Base-by-base conservation (phyloP, 768 basidiomycete genomes). In the Boletus subcaerulescens region DNA sequence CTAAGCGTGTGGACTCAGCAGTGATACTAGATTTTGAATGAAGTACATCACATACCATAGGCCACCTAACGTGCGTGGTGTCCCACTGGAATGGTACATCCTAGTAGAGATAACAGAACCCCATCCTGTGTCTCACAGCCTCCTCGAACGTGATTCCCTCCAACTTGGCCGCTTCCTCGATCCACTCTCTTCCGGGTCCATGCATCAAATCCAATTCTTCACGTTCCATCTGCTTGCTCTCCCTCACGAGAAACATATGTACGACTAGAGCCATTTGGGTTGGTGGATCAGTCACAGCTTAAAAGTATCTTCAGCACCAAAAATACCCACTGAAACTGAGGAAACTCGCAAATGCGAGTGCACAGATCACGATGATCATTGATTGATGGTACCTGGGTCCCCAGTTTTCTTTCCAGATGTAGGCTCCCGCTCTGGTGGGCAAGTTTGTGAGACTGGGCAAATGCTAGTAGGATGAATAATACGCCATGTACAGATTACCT, bases 351-450 rank as follows among this genome's bases (percentile, higher is more conserved):
- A 76, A 55, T 6, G 53, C 65, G 17, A 79, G 62, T 5, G 8
- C 14, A 33, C 45, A 67, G n/a, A 77, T 60, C 9, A 72, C 73
- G 50, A 87, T 82, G 43, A 73, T 73, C 82, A 86, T 83, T 1
- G 83, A 83, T 40, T 73, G 83, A 45, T 83, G 83, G 60, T 86
- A 87, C 56, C 76, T 60, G 0, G 85, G 85, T 5, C 81, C 73
- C 83, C 84, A 87, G 20, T 65, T 64, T 2, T 79, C 61, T 59
- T 80, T 80, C 85, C 85, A 87, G 0, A 79, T 76, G 59, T 79
- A 86, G 0, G 83, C 83, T 4, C 82, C 80, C 60, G 83, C 81
- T 3, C 84, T 85, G 43, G 10, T 13, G 33, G 10, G 13, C 13
- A 11, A 11, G 4, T 33, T 33, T 13, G 13, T 33, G 33, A 33